Conservation (phyloP, 495 filamentous ascomycete genomes). For the Terfezia boudieri region DNA sequence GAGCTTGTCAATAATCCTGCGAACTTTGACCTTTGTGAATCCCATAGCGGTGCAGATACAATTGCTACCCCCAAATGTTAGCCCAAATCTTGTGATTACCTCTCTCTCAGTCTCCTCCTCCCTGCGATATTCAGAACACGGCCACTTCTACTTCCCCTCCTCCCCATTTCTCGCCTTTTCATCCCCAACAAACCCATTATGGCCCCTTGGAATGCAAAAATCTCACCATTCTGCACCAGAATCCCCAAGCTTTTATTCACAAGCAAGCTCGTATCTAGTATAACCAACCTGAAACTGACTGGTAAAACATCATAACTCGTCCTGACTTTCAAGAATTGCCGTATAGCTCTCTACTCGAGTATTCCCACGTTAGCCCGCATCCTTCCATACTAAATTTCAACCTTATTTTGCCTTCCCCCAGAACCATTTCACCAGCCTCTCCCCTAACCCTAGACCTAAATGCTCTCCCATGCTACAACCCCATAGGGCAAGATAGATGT, state of each 20-base stretch:
- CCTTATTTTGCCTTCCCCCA: conserved; percentile 6
- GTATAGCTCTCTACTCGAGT: conserved; percentile 49
- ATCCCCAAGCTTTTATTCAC: conserved; percentile 96
- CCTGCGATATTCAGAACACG: no score
- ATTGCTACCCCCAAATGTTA: conserved; percentile 39
- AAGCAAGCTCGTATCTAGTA: conserved; percentile 81
- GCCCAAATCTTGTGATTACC: background rate
- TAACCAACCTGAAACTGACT: conserved; percentile 87
- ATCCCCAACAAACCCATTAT: background rate
- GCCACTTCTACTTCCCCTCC: no score
- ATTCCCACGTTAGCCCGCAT: background rate
- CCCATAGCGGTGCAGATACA: conserved; percentile 94
- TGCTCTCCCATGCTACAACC: no score
- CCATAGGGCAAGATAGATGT: background rate
- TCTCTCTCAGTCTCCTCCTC: background rate
- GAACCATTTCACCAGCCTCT: background rate
- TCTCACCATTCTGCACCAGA: conserved; percentile 83
- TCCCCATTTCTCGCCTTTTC: background rate
- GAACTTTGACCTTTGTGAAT: conserved; percentile 81
- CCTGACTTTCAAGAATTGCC: conserved; percentile 88
- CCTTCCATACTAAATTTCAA: background rate
- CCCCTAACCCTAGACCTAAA: background rate
- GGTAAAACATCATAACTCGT: conserved; percentile 97
- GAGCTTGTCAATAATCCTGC: conserved; percentile 85
- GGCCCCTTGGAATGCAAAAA: background rate